Conservation (phyloP, 208 protist genomes). For the Balamuthia mandrillaris region DNA sequence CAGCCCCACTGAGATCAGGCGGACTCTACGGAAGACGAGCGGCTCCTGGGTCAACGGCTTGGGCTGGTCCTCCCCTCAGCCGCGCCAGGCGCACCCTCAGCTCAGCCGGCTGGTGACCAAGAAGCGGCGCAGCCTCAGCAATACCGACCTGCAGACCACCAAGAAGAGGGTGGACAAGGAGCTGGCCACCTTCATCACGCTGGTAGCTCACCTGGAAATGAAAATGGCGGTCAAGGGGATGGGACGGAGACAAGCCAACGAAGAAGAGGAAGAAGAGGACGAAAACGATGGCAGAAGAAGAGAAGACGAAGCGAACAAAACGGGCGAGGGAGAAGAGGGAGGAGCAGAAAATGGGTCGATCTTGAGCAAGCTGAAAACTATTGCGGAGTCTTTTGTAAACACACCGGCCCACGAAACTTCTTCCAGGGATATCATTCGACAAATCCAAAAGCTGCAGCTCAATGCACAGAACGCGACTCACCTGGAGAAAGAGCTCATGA, state of each 20-base stretch:
- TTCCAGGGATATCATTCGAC: not conserved
- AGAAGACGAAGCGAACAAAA: too few species aligned
- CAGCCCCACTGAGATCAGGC: too few species aligned
- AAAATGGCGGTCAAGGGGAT: not conserved
- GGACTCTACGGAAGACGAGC: too few species aligned
- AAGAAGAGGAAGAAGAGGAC: too few species aligned
- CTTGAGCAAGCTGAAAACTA: not conserved
- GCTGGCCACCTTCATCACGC: not conserved
- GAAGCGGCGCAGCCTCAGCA: slow-evolving; percentile 3
- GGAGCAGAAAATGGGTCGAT: not conserved
- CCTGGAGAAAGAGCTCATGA: slow-evolving; percentile 15
- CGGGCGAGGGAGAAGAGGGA: not conserved
- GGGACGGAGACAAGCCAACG: too few species aligned
- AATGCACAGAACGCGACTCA: not conserved
- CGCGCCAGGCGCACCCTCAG: too few species aligned
- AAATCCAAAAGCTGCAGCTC: slow-evolving; percentile 21
- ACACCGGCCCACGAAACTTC: not conserved
- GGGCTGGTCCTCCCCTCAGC: too few species aligned
- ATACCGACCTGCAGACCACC: not conserved
- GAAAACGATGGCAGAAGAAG: not conserved
- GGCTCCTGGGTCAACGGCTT: too few species aligned
- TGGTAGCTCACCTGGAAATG: not conserved
- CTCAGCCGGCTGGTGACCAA: too few species aligned
- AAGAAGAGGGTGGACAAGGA: slow-evolving; percentile 11
- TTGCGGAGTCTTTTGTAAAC: not conserved